Percentiles rank a stretch among this genome's conserved stretches.
These are phyloP conservation scores for Cryptococcus hybrid DNA, from an alignment of 1,284 basidiomycete genomes.

Conservation along the genomic window DNA sequence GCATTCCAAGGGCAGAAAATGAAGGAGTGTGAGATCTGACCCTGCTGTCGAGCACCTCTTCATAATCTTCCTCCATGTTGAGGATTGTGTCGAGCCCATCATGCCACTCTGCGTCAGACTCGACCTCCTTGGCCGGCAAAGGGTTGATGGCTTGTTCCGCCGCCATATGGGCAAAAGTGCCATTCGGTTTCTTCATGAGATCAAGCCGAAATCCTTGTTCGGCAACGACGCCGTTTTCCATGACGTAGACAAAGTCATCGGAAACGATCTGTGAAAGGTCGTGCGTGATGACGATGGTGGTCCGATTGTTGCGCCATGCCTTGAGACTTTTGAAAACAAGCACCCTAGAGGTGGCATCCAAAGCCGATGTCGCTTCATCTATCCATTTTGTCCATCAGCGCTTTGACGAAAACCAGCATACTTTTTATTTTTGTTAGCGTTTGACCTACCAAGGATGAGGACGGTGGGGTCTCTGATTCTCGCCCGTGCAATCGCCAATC, in stretches of 20 bases:
- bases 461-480: slow-evolving; percentile 82
- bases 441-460: slow-evolving; percentile 82
- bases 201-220: slow-evolving; percentile 84
- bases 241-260: slow-evolving; percentile 87
- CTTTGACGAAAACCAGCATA: not conserved
- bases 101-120: slow-evolving; percentile 36
- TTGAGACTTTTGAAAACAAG: slow-evolving; percentile 88
- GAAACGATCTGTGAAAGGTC: slow-evolving; percentile 79
- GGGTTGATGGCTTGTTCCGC: slow-evolving; percentile 46
- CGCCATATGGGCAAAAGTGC: slow-evolving; percentile 50
- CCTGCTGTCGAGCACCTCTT: slow-evolving; percentile 10
- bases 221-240: slow-evolving; percentile 75
- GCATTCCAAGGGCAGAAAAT: slow-evolving; percentile 14
- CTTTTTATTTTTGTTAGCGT: not conserved
- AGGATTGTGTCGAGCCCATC: slow-evolving; percentile 48
- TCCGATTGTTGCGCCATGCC: slow-evolving; percentile 74
- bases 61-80: slow-evolving; percentile 34
- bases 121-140: slow-evolving; percentile 38
- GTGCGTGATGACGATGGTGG: slow-evolving; percentile 96
- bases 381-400: slow-evolving; percentile 3
- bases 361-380: slow-evolving; percentile 96
- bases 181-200: slow-evolving; percentile 56
- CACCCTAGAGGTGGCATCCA: slow-evolving; percentile 83
- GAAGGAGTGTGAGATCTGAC: slow-evolving; percentile 22
- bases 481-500: slow-evolving; percentile 87